Evolutionary conservation across 2,329 filamentous ascomycete species (phyloP).

Genomic region (Talaromyces sp.): DNA sequence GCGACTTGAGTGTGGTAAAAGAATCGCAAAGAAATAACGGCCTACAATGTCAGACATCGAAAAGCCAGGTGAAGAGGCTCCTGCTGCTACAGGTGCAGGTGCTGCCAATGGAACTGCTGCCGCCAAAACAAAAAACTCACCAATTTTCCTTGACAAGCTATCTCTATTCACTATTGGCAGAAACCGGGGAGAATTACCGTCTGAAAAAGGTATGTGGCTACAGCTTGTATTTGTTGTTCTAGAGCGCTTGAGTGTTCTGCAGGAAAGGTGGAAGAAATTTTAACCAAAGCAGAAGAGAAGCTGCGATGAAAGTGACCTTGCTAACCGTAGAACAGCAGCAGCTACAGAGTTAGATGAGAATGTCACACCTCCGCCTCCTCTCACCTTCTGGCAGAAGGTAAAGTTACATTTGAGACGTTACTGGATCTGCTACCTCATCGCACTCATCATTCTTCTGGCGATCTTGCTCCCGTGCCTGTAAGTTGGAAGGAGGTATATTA

Average conservation of each 20-base stretch:
- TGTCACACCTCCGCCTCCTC: slow-evolving; percentile 21
- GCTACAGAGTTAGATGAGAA: slow-evolving; percentile 19
- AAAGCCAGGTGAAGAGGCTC: slow-evolving; percentile 5
- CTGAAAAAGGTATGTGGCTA: slow-evolving; percentile 9
- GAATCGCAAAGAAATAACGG: not conserved
- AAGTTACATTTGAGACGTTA: slow-evolving; percentile 35
- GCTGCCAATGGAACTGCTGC: not conserved
- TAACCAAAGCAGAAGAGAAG: not conserved
- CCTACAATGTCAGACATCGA: slow-evolving; percentile 11
- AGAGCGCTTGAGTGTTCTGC: not conserved
- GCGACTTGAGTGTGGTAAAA: not conserved
- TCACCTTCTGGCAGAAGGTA: slow-evolving; percentile 24
- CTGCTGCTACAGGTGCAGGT: not conserved
- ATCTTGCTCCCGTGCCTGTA: slow-evolving; percentile 39
- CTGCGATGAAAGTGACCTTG: not conserved
- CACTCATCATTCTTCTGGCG: slow-evolving; percentile 32
- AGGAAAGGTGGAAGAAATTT: not conserved
- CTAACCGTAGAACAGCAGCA: slow-evolving; percentile 2
- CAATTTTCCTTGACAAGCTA: slow-evolving; percentile 15
- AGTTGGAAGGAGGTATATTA: slow-evolving; percentile 13
- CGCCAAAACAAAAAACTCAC: not conserved
- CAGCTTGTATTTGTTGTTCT: not conserved
- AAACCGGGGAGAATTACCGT: slow-evolving; percentile 6
- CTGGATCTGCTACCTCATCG: slow-evolving; percentile 36
- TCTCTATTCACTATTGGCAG: slow-evolving; percentile 13